Evolutionary conservation across 2,329 filamentous ascomycete genomes (phyloP).

Genomic region (Colletotrichum orbiculare): DNA sequence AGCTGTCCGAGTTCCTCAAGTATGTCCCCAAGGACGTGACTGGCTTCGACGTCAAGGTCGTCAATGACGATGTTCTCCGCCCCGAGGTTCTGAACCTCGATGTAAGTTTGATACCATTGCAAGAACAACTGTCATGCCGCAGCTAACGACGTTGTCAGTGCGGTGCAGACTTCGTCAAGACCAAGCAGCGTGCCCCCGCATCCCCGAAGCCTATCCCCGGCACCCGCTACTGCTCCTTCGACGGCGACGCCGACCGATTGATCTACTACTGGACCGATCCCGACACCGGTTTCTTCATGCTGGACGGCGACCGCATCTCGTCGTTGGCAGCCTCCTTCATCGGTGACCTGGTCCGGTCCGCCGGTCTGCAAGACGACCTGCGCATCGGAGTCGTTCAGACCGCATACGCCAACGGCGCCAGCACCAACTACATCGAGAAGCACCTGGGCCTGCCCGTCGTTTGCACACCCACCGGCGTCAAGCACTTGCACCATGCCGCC

Average conservation of each 20-base stretch:
- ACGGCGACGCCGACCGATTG: constrained; percentile 94
- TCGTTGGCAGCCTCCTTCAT: constrained; percentile 95
- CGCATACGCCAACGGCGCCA: constrained; percentile 96
- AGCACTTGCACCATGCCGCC: constrained; percentile 97
- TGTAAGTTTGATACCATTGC: constrained; percentile 59
- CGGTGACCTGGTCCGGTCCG: constrained; percentile 83
- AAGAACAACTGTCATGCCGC: constrained; percentile 3
- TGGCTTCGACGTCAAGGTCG: constrained; percentile 82
- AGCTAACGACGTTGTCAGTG: constrained; percentile 62
- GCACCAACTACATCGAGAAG: constrained; percentile 91
- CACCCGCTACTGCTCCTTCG: constrained; percentile 88
- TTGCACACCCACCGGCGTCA: constrained; percentile 95
- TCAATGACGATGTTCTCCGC: constrained; percentile 93
- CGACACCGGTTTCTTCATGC: constrained; percentile 85
- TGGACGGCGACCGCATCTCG: constrained; percentile 96
- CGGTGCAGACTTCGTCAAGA: constrained; percentile 98
- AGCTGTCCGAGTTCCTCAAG: constrained; percentile 87
- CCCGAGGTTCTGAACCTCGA: constrained; percentile 91
- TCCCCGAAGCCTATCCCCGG: constrained; percentile 80
- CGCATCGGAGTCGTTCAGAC: constrained; percentile 97
- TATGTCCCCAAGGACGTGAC: constrained; percentile 77
- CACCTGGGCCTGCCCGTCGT: constrained; percentile 89
- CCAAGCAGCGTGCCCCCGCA: constrained; percentile 89
- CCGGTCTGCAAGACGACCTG: constrained; percentile 81
- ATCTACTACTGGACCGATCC: constrained; percentile 94